Conservation (phyloP, 208 protist species). For the Trypanosoma scelopori region DNA sequence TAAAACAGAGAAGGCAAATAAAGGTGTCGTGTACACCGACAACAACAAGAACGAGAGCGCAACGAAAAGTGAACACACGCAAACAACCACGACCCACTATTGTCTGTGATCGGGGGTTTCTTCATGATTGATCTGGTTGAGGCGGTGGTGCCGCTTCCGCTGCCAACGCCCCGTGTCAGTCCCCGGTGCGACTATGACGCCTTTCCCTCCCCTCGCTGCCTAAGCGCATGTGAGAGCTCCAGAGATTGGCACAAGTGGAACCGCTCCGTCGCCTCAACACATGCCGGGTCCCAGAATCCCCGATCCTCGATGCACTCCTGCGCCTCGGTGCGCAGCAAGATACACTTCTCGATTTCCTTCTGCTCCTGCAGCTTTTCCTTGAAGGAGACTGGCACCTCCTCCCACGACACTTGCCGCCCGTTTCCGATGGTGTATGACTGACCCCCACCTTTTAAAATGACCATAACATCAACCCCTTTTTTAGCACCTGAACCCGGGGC, state of each 20-base stretch:
- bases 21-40: no score
- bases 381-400: constrained; percentile 74
- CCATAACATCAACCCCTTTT: constrained; percentile 49
- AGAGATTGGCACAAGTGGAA: constrained; percentile 77
- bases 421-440: constrained; percentile 73
- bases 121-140: neutral
- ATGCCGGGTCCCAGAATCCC: constrained; percentile 68
- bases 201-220: constrained; percentile 7
- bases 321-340: constrained; percentile 53
- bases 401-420: constrained; percentile 74
- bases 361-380: constrained; percentile 63
- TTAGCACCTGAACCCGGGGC: no score
- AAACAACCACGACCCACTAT: no score
- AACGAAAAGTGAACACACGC: no score
- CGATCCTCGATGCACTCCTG: constrained; percentile 70
- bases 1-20: no score
- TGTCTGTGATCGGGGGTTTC: neutral
- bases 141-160: constrained; percentile 1
- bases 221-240: constrained; percentile 52
- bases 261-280: constrained; percentile 59
- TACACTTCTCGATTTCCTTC: constrained; percentile 70
- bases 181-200: no score
- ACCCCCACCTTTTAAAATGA: constrained; percentile 78
- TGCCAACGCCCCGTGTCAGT: no score
- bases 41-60: no score